Conservation (phyloP, 768 basidiomycete genomes). For the Suillus spraguei region DNA sequence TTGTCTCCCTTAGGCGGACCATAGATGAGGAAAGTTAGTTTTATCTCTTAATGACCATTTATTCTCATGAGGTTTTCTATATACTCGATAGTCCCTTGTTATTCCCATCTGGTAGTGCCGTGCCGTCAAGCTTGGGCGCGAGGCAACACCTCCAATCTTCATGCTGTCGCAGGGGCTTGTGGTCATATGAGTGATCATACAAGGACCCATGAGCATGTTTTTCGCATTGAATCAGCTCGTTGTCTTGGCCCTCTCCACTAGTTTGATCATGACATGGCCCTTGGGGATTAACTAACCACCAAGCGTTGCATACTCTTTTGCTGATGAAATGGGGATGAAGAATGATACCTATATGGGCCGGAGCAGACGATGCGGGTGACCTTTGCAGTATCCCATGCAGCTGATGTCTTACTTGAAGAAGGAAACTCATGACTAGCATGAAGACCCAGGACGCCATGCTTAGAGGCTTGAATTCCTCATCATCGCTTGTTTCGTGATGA, state of each 20-base stretch:
- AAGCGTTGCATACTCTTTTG: no score
- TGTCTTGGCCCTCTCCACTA: background rate
- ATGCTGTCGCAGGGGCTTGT: background rate
- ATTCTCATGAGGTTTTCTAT: background rate
- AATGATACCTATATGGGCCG: constrained; percentile 53
- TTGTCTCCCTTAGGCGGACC: background rate
- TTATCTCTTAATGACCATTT: background rate
- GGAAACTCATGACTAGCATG: constrained; percentile 43
- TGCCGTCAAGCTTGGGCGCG: background rate
- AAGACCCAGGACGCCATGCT: constrained; percentile 47
- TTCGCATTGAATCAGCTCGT: background rate
- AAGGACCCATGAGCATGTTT: background rate
- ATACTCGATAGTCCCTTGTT: background rate
- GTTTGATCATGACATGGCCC: background rate
- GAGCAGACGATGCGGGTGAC: background rate
- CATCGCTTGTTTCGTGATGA: constrained; percentile 39
- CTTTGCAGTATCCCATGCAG: background rate
- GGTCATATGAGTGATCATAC: background rate
- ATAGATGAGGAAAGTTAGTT: background rate
- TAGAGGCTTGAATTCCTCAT: constrained; percentile 58
- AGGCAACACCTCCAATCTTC: background rate
- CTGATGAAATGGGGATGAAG: no score
- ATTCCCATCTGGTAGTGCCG: no score
- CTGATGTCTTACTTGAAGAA: constrained; percentile 46
- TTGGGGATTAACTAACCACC: background rate